phyloP scores from a whole-genome alignment of 1,284 basidiomycete genomes.

The Tranzscheliella williamsii region DNA sequence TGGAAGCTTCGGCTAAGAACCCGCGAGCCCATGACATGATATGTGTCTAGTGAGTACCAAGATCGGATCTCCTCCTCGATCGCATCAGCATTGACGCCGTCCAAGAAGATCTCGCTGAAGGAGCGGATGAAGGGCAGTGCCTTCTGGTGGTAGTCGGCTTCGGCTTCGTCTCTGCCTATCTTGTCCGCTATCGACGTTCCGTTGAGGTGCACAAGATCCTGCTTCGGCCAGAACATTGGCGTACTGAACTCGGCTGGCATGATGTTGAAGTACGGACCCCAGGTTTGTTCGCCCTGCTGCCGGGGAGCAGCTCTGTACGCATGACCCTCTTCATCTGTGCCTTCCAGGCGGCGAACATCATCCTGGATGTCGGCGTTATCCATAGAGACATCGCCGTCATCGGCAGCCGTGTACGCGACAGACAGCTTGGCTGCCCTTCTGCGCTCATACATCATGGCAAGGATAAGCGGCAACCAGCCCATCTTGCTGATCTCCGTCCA shows the following conservation, averaged over 20 bases:
- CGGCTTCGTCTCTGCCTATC: constrained; percentile 81
- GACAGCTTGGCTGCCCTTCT: constrained; percentile 24
- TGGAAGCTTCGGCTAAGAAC: constrained; percentile 88
- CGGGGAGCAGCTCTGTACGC: constrained; percentile 2
- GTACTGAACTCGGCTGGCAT: constrained; percentile 76
- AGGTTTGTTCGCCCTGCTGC: constrained; percentile 27
- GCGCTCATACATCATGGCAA: constrained; percentile 94
- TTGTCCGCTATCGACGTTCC: constrained; percentile 86
- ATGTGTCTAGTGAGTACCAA: constrained; percentile 75
- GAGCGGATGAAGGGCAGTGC: constrained; percentile 61
- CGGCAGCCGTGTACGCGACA: background rate
- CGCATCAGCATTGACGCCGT: constrained; percentile 31
- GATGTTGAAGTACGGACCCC: constrained; percentile 55
- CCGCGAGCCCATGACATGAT: constrained; percentile 89
- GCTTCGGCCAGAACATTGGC: constrained; percentile 89
- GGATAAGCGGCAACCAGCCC: constrained; percentile 85
- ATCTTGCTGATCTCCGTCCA: constrained; percentile 50
- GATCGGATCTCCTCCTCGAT: constrained; percentile 27
- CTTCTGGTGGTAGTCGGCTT: constrained; percentile 69
- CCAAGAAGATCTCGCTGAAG: constrained; percentile 40
- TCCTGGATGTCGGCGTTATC: constrained; percentile 2
- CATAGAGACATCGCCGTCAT: constrained; percentile 37
- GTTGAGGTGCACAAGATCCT: constrained; percentile 74
- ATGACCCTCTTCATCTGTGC: constrained; percentile 11
- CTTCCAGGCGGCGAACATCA: constrained; percentile 9